These are phyloP conservation scores for Eleusine indica DNA, from an alignment of 176 grass and related monocot genomes.

Conservation along the genomic window DNA sequence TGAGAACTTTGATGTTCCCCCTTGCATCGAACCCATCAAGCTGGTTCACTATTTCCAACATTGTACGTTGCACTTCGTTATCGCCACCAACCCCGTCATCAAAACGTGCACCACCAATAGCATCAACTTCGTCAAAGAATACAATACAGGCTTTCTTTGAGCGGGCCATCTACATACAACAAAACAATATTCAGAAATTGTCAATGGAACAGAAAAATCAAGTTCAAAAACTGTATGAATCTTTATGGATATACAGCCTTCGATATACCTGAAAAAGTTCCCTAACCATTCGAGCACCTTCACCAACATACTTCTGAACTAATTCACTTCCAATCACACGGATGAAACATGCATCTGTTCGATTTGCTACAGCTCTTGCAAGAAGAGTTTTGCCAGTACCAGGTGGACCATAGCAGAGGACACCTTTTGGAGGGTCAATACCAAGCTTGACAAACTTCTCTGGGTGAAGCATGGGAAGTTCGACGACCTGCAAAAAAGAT, in stretches of 20 bases:
- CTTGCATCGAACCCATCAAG: slow-evolving; percentile 96
- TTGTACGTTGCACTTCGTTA: slow-evolving; percentile 90
- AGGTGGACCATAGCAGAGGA: slow-evolving; percentile 91
- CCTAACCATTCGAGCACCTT: slow-evolving; percentile 87
- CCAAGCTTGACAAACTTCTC: slow-evolving; percentile 97
- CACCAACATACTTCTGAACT: slow-evolving; percentile 92
- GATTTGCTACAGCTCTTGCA: slow-evolving; percentile 91
- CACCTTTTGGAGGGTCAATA: slow-evolving; percentile 88
- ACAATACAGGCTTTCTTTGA: slow-evolving; percentile 98
- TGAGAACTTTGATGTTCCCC: slow-evolving; percentile 98
- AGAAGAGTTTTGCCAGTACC: slow-evolving; percentile 94
- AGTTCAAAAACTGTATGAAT: neutral
- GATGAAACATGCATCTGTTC: slow-evolving; percentile 95
- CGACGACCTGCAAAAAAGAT: slow-evolving; percentile 63
- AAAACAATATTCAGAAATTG: slow-evolving; percentile 24
- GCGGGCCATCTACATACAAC: slow-evolving; percentile 76
- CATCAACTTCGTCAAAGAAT: slow-evolving; percentile 98
- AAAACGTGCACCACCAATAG: slow-evolving; percentile 95
- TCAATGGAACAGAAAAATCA: neutral
- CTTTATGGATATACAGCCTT: neutral
- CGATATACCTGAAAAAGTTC: slow-evolving; percentile 82
- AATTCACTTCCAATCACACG: slow-evolving; percentile 95
- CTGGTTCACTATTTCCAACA: slow-evolving; percentile 98
- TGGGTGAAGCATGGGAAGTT: slow-evolving; percentile 98
- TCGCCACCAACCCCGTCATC: slow-evolving; percentile 93